Conservation (phyloP, 2,329 filamentous ascomycete species). For the Sporothrix protearum region DNA sequence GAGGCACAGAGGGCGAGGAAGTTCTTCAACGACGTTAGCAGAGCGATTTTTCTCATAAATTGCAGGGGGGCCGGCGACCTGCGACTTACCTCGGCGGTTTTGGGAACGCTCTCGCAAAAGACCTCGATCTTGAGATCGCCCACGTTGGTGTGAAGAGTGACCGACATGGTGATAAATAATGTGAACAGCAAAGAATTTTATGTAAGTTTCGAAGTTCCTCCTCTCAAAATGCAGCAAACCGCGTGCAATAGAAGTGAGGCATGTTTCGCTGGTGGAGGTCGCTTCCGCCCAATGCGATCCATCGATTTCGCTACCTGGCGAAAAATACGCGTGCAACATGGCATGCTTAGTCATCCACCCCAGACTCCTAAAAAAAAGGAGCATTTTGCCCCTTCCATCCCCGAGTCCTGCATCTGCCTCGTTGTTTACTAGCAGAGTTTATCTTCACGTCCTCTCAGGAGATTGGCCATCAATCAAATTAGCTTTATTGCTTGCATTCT, state of each 20-base stretch:
- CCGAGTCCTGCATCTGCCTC: neutral
- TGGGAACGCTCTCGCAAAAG: constrained; percentile 91
- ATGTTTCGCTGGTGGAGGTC: neutral
- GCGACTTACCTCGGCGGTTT: constrained; percentile 77
- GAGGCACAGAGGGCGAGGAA: constrained; percentile 84
- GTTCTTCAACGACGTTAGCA: constrained; percentile 53
- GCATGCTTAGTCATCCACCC: neutral
- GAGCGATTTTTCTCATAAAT: neutral
- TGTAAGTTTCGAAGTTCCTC: neutral
- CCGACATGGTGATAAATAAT: constrained; percentile 49
- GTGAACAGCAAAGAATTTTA: neutral
- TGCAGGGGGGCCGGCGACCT: neutral
- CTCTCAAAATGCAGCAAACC: neutral
- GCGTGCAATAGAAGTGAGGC: neutral
- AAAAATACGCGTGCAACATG: neutral
- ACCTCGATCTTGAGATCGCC: constrained; percentile 94
- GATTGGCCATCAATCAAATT: neutral
- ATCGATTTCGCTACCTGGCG: neutral
- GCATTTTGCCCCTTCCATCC: neutral
- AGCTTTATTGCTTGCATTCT: neutral
- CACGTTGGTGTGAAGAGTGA: constrained; percentile 77
- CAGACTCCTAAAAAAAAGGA: neutral
- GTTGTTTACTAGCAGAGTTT: constrained; percentile 2
- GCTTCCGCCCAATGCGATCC: neutral
- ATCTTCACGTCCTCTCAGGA: neutral